These are phyloP conservation scores for Solanum hybrid DNA, from an alignment of 305 asterid genomes.

Conservation along the genomic window DNA sequence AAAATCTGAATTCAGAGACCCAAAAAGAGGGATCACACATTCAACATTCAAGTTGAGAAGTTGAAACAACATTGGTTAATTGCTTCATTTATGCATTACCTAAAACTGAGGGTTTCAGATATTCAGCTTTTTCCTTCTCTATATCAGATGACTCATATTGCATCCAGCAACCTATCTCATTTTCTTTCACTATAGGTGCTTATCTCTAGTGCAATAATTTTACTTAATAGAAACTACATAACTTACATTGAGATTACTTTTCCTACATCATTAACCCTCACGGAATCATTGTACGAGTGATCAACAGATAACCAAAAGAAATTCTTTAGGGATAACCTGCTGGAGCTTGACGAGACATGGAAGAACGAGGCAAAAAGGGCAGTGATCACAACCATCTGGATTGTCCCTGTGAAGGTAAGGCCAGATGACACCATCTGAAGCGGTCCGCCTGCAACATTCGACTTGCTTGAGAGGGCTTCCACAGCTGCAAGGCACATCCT, in stretches of 20 bases:
- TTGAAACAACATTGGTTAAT: neutral
- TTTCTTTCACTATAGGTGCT: conserved; percentile 3
- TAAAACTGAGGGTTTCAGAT: neutral
- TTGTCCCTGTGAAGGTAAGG: conserved; percentile 76
- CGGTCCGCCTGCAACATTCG: conserved; percentile 79
- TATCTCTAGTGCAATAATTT: neutral
- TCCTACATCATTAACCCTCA: neutral
- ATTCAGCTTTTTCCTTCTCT: neutral
- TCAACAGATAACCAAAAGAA: conserved; percentile 10
- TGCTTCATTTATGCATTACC: neutral
- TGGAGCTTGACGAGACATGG: conserved; percentile 95
- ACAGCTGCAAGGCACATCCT: conserved; percentile 84
- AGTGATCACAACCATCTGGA: conserved; percentile 90
- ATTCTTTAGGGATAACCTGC: conserved; percentile 45
- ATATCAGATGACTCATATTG: neutral
- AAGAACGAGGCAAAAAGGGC: conserved; percentile 95
- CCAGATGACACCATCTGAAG: conserved; percentile 79
- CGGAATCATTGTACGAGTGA: neutral
- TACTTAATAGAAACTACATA: neutral
- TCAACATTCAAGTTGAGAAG: neutral
- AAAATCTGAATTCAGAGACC: neutral
- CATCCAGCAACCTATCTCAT: neutral
- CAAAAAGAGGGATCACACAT: neutral
- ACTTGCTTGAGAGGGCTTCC: conserved; percentile 95
- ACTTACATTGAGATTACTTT: neutral